Conservation (phyloP, 768 basidiomycete genomes). For the Trichaptum fuscoviolaceum region DNA sequence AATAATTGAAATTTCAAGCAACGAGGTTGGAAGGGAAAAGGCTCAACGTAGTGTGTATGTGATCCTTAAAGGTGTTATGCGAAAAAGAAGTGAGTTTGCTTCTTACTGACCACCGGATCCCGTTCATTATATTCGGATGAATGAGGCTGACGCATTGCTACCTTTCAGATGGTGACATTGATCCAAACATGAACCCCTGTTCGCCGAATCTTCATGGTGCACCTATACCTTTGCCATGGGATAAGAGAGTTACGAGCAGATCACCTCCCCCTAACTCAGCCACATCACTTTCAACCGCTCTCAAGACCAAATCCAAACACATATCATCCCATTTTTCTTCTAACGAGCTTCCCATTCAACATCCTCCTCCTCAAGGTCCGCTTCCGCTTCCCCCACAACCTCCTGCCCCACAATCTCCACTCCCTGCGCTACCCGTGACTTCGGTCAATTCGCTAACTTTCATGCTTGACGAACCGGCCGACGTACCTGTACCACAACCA, state of each 20-base stretch:
- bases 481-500: background rate
- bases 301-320: background rate
- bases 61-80: conserved; percentile 59
- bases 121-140: background rate
- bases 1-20: conserved; percentile 66
- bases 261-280: background rate
- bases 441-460: background rate
- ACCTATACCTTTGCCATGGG: background rate
- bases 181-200: background rate
- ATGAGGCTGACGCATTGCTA: background rate
- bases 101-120: background rate
- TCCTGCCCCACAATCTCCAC: background rate
- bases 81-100: conserved; percentile 34
- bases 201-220: background rate
- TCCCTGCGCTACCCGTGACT: background rate
- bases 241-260: background rate
- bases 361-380: background rate
- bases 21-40: conserved; percentile 58
- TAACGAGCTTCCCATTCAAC: background rate
- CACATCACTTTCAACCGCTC: background rate
- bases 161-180: background rate
- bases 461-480: background rate
- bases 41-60: conserved; percentile 72
- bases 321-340: background rate
- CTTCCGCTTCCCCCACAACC: background rate